These are phyloP conservation scores for Malus hybrid DNA, from an alignment of 331 rosid genomes.

Conservation along the genomic window DNA sequence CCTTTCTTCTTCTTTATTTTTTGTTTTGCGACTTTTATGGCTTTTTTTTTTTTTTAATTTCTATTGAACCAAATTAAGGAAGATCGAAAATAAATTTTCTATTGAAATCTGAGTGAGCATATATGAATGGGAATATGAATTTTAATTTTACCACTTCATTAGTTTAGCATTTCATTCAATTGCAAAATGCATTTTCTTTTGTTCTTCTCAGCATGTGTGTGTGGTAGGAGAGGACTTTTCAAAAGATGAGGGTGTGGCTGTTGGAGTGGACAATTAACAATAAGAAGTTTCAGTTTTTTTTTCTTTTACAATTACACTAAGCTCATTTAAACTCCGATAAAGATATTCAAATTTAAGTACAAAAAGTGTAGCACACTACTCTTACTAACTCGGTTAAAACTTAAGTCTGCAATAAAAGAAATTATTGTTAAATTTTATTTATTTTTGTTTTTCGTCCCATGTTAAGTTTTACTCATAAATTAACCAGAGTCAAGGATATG, in stretches of 20 bases:
- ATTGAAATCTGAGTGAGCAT: background rate
- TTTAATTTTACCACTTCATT: constrained; percentile 1
- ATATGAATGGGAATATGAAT: background rate
- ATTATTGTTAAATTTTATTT: background rate
- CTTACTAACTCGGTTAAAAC: too few relatives aligned
- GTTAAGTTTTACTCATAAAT: background rate
- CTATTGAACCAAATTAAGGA: background rate
- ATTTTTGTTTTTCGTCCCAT: background rate
- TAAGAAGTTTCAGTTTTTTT: too few relatives aligned
- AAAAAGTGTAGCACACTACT: too few relatives aligned
- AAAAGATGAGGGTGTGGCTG: constrained; percentile 5
- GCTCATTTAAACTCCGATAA: too few relatives aligned
- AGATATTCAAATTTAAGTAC: too few relatives aligned
- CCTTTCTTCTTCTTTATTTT: background rate
- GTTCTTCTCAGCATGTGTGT: background rate
- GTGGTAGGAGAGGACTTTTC: background rate
- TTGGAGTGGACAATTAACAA: background rate
- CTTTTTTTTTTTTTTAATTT: background rate
- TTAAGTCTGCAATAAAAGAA: too few relatives aligned
- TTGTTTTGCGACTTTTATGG: background rate
- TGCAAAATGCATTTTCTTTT: background rate
- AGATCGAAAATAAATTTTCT: background rate
- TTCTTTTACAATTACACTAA: too few relatives aligned
- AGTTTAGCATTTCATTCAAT: background rate
- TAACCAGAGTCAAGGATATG: background rate